A percentile compares a stretch with the other conserved stretches of the same genome.
phyloP scores from a whole-genome alignment of 305 asterid genomes.

The Solanum chacoense region DNA sequence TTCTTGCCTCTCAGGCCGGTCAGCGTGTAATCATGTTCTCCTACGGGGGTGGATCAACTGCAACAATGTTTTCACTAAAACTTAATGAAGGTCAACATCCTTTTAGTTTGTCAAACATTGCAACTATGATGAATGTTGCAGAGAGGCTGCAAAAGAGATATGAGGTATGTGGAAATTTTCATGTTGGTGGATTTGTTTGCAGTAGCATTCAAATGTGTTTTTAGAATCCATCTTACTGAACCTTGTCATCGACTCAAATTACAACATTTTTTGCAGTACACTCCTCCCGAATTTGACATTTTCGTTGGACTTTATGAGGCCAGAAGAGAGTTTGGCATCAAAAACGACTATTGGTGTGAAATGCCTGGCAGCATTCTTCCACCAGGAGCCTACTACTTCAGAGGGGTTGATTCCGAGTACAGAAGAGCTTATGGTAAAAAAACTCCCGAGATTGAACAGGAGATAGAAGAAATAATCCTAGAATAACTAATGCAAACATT shows the following conservation, averaged over 20 bases:
- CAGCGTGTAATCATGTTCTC: constrained; percentile 75
- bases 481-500: not conserved
- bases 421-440: constrained; percentile 70
- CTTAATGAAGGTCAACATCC: constrained; percentile 64
- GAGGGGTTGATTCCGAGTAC: constrained; percentile 80
- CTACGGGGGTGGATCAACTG: constrained; percentile 74
- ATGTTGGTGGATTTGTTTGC: not conserved
- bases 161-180: constrained; percentile 37
- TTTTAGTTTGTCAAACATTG: constrained; percentile 67
- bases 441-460: constrained; percentile 32
- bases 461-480: constrained; percentile 1
- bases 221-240: not conserved
- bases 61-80: constrained; percentile 79
- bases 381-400: constrained; percentile 71
- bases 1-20: constrained; percentile 42
- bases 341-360: constrained; percentile 60
- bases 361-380: constrained; percentile 71
- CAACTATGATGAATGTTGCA: constrained; percentile 51
- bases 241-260: not conserved
- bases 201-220: not conserved
- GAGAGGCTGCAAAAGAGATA: constrained; percentile 69
- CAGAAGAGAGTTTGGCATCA: constrained; percentile 44
- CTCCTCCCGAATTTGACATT: constrained; percentile 66
- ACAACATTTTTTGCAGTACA: constrained; percentile 26
- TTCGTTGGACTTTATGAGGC: constrained; percentile 79